These are phyloP conservation scores for Ophiostoma sp. DNA, from an alignment of 2,329 filamentous ascomycete species.

Conservation along the genomic window DNA sequence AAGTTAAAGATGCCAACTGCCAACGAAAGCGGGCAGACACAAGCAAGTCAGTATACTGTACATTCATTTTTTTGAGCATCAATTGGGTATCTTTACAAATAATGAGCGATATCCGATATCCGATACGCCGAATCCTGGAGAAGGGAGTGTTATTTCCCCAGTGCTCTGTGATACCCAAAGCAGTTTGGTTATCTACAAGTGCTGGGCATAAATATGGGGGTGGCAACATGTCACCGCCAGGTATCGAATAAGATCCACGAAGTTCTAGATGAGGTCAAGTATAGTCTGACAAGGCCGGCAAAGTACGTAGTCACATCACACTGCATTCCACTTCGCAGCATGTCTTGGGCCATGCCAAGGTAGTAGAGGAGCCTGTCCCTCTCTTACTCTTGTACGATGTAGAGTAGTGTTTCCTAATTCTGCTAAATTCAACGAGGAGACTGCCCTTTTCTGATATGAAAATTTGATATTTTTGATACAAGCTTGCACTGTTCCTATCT, in stretches of 20 bases:
- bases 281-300: too few relatives aligned
- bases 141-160: neutral
- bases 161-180: neutral
- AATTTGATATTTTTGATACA: too few relatives aligned
- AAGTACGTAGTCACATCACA: neutral
- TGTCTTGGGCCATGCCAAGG: neutral
- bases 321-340: neutral
- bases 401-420: neutral
- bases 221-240: slow-evolving; percentile 7
- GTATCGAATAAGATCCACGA: neutral
- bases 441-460: neutral
- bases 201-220: neutral
- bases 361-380: neutral
- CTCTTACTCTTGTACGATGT: neutral
- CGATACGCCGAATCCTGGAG: neutral
- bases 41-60: too few relatives aligned
- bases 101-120: neutral
- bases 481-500: too few relatives aligned
- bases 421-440: neutral
- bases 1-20: neutral
- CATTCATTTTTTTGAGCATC: neutral
- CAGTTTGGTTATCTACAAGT: neutral
- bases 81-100: neutral
- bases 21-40: neutral
- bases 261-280: neutral